Conservation (phyloP, 331 rosid species). For the Rhamnella rubrinervis region DNA sequence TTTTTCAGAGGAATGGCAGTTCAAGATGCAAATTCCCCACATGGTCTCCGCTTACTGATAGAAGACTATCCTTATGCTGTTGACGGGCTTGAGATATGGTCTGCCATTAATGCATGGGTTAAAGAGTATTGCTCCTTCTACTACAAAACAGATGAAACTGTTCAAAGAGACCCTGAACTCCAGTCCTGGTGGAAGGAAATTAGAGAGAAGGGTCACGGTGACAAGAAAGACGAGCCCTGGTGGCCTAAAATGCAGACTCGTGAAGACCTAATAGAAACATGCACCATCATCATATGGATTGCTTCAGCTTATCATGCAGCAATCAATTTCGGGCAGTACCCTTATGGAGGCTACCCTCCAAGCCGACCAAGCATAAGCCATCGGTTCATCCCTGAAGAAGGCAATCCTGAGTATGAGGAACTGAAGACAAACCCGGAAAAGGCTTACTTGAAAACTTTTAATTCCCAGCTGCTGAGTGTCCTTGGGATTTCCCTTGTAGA, state of each 20-base stretch:
- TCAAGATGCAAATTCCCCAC: constrained; percentile 29
- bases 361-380: constrained; percentile 37
- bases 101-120: constrained; percentile 40
- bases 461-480: constrained; percentile 28
- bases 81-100: constrained; percentile 45
- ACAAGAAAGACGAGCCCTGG: constrained; percentile 40
- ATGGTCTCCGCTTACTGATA: constrained; percentile 31
- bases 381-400: constrained; percentile 32
- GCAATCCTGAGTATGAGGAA: constrained; percentile 29
- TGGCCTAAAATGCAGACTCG: constrained; percentile 40
- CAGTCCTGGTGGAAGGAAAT: constrained; percentile 46
- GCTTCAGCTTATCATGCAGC: constrained; percentile 44
- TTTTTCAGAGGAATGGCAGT: constrained; percentile 36
- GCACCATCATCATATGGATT: constrained; percentile 40
- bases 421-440: constrained; percentile 25
- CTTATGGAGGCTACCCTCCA: constrained; percentile 36
- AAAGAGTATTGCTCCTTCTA: constrained; percentile 33
- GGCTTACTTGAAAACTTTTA: constrained; percentile 33
- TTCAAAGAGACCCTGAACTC: constrained; percentile 28
- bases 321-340: constrained; percentile 40
- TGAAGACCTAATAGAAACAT: constrained; percentile 28
- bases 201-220: constrained; percentile 43
- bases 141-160: constrained; percentile 23
- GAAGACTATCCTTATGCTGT: constrained; percentile 46
- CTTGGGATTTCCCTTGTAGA: constrained; percentile 36